Conservation (phyloP, 768 basidiomycete species). For the Russula lepida region DNA sequence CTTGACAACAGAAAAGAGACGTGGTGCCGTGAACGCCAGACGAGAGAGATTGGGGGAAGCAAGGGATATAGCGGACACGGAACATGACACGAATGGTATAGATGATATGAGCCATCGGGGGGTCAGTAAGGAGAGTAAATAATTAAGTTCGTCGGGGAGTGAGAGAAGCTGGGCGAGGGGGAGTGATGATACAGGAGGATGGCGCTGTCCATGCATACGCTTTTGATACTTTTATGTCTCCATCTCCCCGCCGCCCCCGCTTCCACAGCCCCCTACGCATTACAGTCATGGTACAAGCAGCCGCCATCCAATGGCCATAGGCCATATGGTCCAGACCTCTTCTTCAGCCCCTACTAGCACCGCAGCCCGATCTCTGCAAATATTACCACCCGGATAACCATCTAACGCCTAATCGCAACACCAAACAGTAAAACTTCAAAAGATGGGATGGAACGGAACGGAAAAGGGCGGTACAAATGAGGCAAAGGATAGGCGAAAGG, state of each 20-base stretch:
- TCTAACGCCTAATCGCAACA: constrained; percentile 21
- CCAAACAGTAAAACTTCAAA: constrained; percentile 16
- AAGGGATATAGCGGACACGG: not conserved
- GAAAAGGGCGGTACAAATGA: constrained; percentile 16
- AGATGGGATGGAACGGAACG: constrained; percentile 15
- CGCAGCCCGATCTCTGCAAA: constrained; percentile 16
- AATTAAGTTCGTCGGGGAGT: constrained; percentile 18
- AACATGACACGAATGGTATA: constrained; percentile 14
- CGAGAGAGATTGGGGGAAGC: not conserved
- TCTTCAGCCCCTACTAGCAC: constrained; percentile 12
- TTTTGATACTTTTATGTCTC: constrained; percentile 18
- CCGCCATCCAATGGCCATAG: constrained; percentile 6
- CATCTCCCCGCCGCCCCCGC: constrained; percentile 12
- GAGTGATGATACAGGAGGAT: constrained; percentile 15
- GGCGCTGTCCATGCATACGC: constrained; percentile 17
- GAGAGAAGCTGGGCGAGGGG: not conserved
- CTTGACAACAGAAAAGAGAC: not conserved
- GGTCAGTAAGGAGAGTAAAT: constrained; percentile 20
- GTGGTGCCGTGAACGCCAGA: not conserved
- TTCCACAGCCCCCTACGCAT: constrained; percentile 15
- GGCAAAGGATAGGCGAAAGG: constrained; percentile 5
- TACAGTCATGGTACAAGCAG: constrained; percentile 18
- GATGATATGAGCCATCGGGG: constrained; percentile 14
- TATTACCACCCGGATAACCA: constrained; percentile 19
- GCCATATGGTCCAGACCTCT: constrained; percentile 13